A percentile compares a stretch with the other conserved stretches of the same genome.
These are phyloP conservation scores for Geotrichum candidum DNA, from an alignment of 1,139 yeast genomes.

Conservation along the genomic window DNA sequence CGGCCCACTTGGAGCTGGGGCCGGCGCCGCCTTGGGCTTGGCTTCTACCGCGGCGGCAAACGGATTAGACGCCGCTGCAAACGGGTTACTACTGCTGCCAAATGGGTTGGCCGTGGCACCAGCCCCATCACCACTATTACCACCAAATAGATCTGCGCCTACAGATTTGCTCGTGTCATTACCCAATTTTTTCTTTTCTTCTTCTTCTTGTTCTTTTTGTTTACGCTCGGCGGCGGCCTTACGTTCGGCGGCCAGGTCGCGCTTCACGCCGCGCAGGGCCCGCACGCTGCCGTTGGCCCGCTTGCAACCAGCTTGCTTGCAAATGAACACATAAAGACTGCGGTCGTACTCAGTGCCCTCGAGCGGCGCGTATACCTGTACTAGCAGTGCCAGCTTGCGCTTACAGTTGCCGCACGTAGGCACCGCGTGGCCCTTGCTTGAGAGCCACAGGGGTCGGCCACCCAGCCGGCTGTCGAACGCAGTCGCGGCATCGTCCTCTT, in stretches of 20 bases:
- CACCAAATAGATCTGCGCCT: not conserved
- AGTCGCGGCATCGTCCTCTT: conserved; percentile 1
- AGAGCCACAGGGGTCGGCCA: conserved; percentile 40
- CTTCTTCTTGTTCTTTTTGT: conserved; percentile 1
- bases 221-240: conserved; percentile 21
- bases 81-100: conserved; percentile 8
- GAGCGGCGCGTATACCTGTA: conserved; percentile 72
- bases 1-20: not conserved
- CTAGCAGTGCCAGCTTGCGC: conserved; percentile 54
- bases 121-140: not conserved
- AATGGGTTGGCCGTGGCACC: conserved; percentile 8
- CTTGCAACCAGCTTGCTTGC: conserved; percentile 58
- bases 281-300: conserved; percentile 48
- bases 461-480: conserved; percentile 15
- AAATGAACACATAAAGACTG: conserved; percentile 70
- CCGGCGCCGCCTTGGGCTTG: not conserved
- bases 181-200: not conserved
- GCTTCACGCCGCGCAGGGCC: conserved; percentile 36
- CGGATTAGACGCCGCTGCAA: conserved; percentile 9
- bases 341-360: conserved; percentile 72
- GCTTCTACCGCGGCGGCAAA: not conserved
- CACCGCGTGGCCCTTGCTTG: conserved; percentile 43
- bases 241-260: conserved; percentile 37
- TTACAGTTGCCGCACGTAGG: conserved; percentile 62
- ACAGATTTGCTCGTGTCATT: not conserved